Conservation (phyloP, 345 rosid genomes). For the Aethionema arabicum region DNA sequence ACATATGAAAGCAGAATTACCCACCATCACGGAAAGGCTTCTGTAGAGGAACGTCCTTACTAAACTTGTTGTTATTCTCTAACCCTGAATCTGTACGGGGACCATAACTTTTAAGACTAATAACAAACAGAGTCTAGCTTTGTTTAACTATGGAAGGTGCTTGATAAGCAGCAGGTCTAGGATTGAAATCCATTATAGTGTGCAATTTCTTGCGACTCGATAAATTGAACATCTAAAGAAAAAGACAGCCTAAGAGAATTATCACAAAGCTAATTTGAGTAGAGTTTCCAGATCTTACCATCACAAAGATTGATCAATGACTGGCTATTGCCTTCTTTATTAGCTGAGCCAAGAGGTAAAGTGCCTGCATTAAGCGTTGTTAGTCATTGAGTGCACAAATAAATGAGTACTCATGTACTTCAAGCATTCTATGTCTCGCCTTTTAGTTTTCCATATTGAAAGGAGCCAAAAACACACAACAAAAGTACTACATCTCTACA, state of each 20-base stretch:
- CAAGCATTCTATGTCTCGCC: background rate
- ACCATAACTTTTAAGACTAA: background rate
- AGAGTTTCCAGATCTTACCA: conserved; percentile 22
- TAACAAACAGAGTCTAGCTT: background rate
- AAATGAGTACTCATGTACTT: conserved; percentile 1
- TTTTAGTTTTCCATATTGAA: background rate
- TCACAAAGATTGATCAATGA: conserved; percentile 16
- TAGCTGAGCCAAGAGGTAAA: conserved; percentile 22
- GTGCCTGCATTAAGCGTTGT: conserved; percentile 28
- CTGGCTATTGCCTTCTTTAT: conserved; percentile 17
- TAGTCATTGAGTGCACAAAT: conserved; percentile 12
- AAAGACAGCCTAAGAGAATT: background rate
- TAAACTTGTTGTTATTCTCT: conserved; percentile 30
- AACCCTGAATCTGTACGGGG: conserved; percentile 29
- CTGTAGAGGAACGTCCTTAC: conserved; percentile 32
- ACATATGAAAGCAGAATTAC: conserved; percentile 19
- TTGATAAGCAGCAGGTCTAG: conserved; percentile 11
- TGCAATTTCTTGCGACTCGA: background rate
- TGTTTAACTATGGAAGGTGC: conserved; percentile 9
- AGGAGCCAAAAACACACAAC: conserved; percentile 1
- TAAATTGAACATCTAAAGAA: conserved; percentile 2
- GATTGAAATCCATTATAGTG: background rate
- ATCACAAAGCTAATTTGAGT: background rate
- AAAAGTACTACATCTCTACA: background rate
- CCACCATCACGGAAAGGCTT: conserved; percentile 61